phyloP scores from a whole-genome alignment of 371 early-diverging fungal species.

The Rhizopus sp. region DNA sequence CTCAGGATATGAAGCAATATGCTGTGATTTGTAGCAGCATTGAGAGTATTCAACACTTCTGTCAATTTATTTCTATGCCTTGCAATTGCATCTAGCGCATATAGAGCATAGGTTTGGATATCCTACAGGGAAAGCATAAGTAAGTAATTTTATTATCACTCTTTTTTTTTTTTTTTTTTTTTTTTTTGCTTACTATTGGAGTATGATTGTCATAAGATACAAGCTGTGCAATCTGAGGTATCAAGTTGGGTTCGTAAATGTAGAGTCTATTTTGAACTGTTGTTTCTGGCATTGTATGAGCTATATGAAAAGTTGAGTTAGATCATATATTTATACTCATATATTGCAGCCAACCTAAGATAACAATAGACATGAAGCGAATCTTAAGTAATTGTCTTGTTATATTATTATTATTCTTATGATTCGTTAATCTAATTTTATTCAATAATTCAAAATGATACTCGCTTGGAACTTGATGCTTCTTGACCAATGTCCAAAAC shows the following conservation, averaged over 20 bases:
- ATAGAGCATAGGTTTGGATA: constrained; percentile 79
- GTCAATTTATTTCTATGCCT: constrained; percentile 70
- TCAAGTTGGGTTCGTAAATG: constrained; percentile 86
- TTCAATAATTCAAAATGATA: constrained; percentile 79
- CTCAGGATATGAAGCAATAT: constrained; percentile 80
- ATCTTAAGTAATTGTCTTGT: constrained; percentile 66
- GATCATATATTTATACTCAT: not conserved
- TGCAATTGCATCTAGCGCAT: constrained; percentile 83
- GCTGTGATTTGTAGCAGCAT: constrained; percentile 94
- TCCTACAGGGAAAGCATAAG: constrained; percentile 28
- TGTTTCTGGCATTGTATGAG: constrained; percentile 67
- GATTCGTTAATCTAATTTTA: constrained; percentile 72
- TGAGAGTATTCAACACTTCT: constrained; percentile 85
- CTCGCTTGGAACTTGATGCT: constrained; percentile 73
- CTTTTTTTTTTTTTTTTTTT: not conserved
- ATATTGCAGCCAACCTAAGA: constrained; percentile 57
- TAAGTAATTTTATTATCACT: too few species aligned
- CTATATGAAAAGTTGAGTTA: constrained; percentile 17
- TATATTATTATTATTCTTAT: constrained; percentile 41
- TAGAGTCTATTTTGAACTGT: constrained; percentile 76
- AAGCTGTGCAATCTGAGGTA: constrained; percentile 76
- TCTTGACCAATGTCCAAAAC: constrained; percentile 35
- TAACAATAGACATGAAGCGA: constrained; percentile 77
- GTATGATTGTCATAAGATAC: constrained; percentile 65
- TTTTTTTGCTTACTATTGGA: constrained; percentile 8